Base-by-base conservation (phyloP, 495 filamentous ascomycete genomes). In the Penicillium soppii region DNA sequence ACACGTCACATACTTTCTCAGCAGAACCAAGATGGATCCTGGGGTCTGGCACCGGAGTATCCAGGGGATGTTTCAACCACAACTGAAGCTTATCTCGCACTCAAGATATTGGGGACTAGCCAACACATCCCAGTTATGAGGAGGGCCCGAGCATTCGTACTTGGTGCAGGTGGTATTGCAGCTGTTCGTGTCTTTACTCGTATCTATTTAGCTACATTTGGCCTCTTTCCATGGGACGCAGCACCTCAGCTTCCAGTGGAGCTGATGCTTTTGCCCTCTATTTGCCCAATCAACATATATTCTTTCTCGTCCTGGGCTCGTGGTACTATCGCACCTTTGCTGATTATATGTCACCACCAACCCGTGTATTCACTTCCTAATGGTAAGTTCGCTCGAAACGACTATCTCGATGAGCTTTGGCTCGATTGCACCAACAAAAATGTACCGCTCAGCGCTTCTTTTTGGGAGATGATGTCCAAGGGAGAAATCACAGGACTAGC, bases 11-110 rank as follows among this genome's bases (percentile, higher is more conserved):
- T 70, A 0, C 49, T 73, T 0, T 65, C 59, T 2, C 39, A 65
- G 13, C 70, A 71, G 17, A 61, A 63, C n/a, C n/a, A n/a, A n/a
- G 71, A 76, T 52, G 75, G 73, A 7, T 71, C 71, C 1, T 78
- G 70, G 73, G 52, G 59, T 2, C 41, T 71, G 12, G 72, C 71
- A 1, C 67, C 71, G 0, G 43, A 64, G 1, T 52, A 61, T 26
- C 66, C 63, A 1, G 68, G 75, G 7, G 67, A 74, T 43, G 49
- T 72, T 0, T 76, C 72, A 7, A 63, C 61, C 0, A 67, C 63
- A 0, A 56, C 58, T 5, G 73, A 76, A 37, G 65, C 67, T 0
- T 76, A 78, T 39, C 43, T 78, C 2, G 72, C 73, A 1, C 44
- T 75, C 22, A 71, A 71, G 53, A 62, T 76, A 9, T 56, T 78